Evolutionary conservation across 23 red algal species (phyloP).

Genomic region (Gracilaria vermiculophylla): DNA sequence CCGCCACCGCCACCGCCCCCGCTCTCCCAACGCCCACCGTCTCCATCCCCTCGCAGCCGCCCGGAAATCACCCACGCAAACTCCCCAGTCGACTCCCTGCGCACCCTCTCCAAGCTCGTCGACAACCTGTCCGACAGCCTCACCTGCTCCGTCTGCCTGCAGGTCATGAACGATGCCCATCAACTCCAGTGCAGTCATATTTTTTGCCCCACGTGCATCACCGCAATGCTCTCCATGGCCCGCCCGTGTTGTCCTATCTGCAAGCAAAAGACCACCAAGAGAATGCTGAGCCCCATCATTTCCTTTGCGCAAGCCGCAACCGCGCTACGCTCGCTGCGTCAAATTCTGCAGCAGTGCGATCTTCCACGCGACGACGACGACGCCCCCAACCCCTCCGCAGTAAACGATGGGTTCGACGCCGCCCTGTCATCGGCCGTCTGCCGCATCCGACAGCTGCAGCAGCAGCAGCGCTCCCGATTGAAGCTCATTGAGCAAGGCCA

Average conservation of each 20-base stretch:
- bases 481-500: neutral
- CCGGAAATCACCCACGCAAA: neutral
- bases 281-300: slow-evolving; percentile 37
- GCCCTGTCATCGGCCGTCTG: neutral
- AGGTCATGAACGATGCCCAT: slow-evolving; percentile 18
- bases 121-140: neutral
- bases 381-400: neutral
- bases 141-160: slow-evolving; percentile 55
- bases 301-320: neutral
- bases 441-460: neutral
- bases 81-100: neutral
- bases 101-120: neutral
- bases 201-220: slow-evolving; percentile 33
- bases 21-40: neutral
- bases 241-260: slow-evolving; percentile 31
- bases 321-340: neutral
- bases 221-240: slow-evolving; percentile 12
- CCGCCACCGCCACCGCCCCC: neutral
- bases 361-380: neutral
- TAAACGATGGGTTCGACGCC: slow-evolving; percentile 33
- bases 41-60: too few species aligned
- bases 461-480: neutral
- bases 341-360: neutral
- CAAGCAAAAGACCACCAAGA: slow-evolving; percentile 28
- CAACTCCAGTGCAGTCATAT: slow-evolving; percentile 60